These are phyloP conservation scores for Acanthamoeba sp. DNA, from an alignment of 208 protist genomes.

Conservation along the genomic window DNA sequence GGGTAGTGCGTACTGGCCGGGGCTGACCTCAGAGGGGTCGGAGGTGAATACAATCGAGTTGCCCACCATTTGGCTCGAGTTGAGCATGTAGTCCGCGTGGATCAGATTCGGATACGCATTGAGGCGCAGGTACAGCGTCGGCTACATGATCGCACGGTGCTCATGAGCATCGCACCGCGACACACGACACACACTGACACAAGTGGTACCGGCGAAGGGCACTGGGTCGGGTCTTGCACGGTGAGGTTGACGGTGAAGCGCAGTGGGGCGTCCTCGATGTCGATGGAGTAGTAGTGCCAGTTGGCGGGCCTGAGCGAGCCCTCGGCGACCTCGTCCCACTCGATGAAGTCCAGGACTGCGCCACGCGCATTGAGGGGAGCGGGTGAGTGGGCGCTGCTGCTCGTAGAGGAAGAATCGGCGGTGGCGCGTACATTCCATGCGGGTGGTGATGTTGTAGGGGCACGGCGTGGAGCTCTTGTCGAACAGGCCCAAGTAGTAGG, in stretches of 20 bases:
- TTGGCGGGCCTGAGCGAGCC: constrained; percentile 4
- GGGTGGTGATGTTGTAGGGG: constrained; percentile 17
- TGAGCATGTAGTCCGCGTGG: neutral
- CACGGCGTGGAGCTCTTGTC: neutral
- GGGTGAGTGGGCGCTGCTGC: too few species aligned
- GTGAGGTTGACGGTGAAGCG: constrained; percentile 19
- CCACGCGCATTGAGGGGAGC: too few species aligned
- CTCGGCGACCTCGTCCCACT: neutral
- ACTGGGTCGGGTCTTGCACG: neutral
- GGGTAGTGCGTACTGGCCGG: neutral
- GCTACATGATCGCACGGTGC: neutral
- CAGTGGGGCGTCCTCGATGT: neutral
- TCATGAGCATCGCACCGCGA: neutral
- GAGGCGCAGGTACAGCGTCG: neutral
- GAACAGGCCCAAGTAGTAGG: constrained; percentile 29
- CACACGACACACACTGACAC: neutral
- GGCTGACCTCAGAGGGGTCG: neutral
- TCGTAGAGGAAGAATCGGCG: neutral
- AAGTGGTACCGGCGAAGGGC: neutral
- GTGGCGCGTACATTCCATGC: constrained; percentile 9
- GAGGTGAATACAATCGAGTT: constrained; percentile 29
- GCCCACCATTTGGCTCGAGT: neutral
- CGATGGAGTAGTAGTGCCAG: constrained; percentile 42
- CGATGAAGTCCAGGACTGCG: neutral
- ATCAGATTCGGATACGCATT: constrained; percentile 4